Conservation (phyloP, 495 filamentous ascomycete species). For the Lasiosphaeria hispida region DNA sequence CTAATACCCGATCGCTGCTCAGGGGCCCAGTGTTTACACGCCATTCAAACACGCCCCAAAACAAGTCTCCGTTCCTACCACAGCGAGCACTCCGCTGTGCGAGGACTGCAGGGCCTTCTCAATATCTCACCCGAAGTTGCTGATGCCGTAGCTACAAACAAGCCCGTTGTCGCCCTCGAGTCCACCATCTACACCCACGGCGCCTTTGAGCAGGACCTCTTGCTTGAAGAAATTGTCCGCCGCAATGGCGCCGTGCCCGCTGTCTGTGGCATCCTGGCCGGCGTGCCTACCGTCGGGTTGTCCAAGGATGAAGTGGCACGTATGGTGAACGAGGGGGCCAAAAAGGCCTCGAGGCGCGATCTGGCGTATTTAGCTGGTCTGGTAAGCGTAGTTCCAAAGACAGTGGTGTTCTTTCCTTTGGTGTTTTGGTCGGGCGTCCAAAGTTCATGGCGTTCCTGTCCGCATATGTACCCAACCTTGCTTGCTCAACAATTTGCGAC, state of each 20-base stretch:
- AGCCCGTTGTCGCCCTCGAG: conserved; percentile 88
- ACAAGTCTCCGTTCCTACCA: conserved; percentile 3
- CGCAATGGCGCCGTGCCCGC: conserved; percentile 84
- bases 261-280: conserved; percentile 80
- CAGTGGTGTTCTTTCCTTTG: too few species aligned
- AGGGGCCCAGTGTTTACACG: neutral
- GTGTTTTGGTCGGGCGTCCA: too few species aligned
- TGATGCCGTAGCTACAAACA: conserved; percentile 66
- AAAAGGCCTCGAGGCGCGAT: conserved; percentile 86
- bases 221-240: conserved; percentile 76
- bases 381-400: conserved; percentile 44
- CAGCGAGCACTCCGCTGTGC: neutral
- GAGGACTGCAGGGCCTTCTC: conserved; percentile 59
- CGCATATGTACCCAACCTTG: too few species aligned
- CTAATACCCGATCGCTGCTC: too few species aligned
- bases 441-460: too few species aligned
- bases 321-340: conserved; percentile 64
- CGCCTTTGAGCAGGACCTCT: conserved; percentile 80
- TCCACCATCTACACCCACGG: conserved; percentile 77
- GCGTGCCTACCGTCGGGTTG: conserved; percentile 78
- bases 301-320: conserved; percentile 63
- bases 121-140: conserved; percentile 78
- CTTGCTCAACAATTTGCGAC: neutral
- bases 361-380: conserved; percentile 75
- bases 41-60: neutral